Conservation (phyloP, 2,329 filamentous ascomycete genomes). For the Ustilaginoidea virens region DNA sequence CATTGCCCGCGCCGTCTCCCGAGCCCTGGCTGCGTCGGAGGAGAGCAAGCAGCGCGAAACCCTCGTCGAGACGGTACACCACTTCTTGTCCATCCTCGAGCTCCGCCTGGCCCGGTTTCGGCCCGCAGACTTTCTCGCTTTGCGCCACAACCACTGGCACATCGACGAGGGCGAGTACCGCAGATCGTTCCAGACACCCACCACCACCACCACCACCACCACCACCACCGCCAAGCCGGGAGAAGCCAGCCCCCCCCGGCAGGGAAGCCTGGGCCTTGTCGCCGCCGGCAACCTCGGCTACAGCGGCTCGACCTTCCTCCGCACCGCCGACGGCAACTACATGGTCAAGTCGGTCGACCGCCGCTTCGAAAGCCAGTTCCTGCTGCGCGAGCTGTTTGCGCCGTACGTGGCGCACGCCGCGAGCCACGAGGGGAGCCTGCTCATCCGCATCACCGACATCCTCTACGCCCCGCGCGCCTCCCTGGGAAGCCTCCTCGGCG, state of each 20-base stretch:
- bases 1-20: no score
- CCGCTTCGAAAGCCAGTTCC: conserved; percentile 55
- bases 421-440: conserved; percentile 39
- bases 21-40: no score
- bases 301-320: conserved; percentile 63
- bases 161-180: conserved; percentile 3
- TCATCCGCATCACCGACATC: conserved; percentile 59
- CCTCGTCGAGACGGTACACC: no score
- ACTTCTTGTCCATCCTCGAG: conserved; percentile 1
- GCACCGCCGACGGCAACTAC: conserved; percentile 47
- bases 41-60: no score
- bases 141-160: conserved; percentile 4
- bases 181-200: neutral
- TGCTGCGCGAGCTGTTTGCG: conserved; percentile 47
- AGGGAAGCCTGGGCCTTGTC: conserved; percentile 8
- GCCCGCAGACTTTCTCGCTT: conserved; percentile 1
- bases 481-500: conserved; percentile 42
- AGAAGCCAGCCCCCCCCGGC: no score
- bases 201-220: conserved; percentile 10
- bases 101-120: conserved; percentile 1
- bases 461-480: conserved; percentile 38
- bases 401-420: conserved; percentile 52
- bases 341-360: conserved; percentile 58
- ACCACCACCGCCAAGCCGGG: conserved; percentile 19
- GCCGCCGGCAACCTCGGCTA: conserved; percentile 56